Evolutionary conservation across 2,329 filamentous ascomycete species (phyloP).

Genomic region (Aspergillaceae sp.): DNA sequence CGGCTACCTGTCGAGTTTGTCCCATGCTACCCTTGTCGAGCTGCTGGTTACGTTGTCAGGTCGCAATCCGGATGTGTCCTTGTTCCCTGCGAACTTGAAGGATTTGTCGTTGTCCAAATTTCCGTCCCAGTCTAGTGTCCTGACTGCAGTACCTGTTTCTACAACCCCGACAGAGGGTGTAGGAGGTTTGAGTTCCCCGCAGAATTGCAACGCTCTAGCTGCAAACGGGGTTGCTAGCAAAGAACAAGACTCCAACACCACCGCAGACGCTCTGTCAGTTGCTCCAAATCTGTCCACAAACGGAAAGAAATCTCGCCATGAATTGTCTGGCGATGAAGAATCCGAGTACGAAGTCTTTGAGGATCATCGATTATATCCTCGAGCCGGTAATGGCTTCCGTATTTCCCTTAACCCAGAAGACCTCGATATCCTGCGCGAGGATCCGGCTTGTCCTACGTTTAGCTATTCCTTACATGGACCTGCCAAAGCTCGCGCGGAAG

Average conservation of each 20-base stretch:
- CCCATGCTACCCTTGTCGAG: constrained; percentile 54
- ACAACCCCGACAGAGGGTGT: constrained; percentile 3
- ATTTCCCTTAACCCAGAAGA: constrained; percentile 51
- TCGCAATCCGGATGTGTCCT: constrained; percentile 55
- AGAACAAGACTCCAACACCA: background rate
- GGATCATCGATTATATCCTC: constrained; percentile 55
- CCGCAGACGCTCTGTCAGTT: background rate
- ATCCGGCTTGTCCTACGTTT: constrained; percentile 48
- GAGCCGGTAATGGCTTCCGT: constrained; percentile 53
- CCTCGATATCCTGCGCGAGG: constrained; percentile 54
- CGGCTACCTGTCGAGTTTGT: constrained; percentile 53
- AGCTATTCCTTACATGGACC: constrained; percentile 39
- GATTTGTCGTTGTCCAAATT: constrained; percentile 18
- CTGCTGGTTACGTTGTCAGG: constrained; percentile 56
- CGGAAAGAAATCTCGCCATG: constrained; percentile 12
- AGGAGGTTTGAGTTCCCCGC: too few relatives aligned
- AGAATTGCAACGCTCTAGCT: background rate
- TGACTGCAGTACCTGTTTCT: constrained; percentile 6
- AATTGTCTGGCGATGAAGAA: constrained; percentile 33
- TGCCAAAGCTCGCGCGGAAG: constrained; percentile 11
- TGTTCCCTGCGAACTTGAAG: constrained; percentile 46
- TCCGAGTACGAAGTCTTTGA: constrained; percentile 38
- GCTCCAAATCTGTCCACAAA: background rate
- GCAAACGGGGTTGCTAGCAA: background rate
- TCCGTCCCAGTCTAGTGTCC: constrained; percentile 5